phyloP scores from a whole-genome alignment of 176 grass and related monocot species.

The Miscanthus lutarioriparius region DNA sequence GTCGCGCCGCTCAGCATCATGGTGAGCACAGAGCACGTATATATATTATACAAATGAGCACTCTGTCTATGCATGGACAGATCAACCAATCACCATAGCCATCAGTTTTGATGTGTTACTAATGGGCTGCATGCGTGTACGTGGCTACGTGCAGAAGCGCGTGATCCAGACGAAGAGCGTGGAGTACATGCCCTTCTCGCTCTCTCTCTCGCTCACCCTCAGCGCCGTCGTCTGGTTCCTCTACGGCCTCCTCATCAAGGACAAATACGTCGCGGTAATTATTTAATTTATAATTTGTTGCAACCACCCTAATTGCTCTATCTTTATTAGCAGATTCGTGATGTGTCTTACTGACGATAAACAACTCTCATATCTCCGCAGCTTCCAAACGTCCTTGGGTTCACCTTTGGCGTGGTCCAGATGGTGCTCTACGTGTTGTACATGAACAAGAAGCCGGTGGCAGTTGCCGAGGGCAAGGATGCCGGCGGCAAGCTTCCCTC shows the following conservation, averaged over 20 bases:
- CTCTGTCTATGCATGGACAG: neutral
- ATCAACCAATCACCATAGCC: neutral
- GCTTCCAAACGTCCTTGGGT: constrained; percentile 77
- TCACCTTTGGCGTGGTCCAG: constrained; percentile 66
- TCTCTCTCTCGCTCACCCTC: constrained; percentile 84
- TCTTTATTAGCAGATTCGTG: neutral
- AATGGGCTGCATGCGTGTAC: neutral
- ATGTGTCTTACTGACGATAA: neutral
- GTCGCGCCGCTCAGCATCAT: constrained; percentile 82
- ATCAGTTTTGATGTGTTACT: neutral
- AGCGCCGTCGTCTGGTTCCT: constrained; percentile 83
- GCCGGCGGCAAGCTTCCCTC: constrained; percentile 15
- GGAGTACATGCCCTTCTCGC: constrained; percentile 87
- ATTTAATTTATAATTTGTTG: too few species aligned
- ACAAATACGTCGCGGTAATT: constrained; percentile 74
- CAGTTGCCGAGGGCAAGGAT: neutral
- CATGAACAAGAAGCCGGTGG: constrained; percentile 45
- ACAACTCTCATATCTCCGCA: constrained; percentile 8
- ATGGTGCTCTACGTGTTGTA: constrained; percentile 70
- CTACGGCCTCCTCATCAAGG: constrained; percentile 77
- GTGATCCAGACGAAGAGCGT: constrained; percentile 78
- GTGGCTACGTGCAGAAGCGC: constrained; percentile 42
- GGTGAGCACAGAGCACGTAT: constrained; percentile 34
- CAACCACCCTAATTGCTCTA: neutral
- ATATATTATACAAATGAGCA: too few species aligned